Conservation (phyloP, 495 filamentous ascomycete species). For the Penicillium ucsense region DNA sequence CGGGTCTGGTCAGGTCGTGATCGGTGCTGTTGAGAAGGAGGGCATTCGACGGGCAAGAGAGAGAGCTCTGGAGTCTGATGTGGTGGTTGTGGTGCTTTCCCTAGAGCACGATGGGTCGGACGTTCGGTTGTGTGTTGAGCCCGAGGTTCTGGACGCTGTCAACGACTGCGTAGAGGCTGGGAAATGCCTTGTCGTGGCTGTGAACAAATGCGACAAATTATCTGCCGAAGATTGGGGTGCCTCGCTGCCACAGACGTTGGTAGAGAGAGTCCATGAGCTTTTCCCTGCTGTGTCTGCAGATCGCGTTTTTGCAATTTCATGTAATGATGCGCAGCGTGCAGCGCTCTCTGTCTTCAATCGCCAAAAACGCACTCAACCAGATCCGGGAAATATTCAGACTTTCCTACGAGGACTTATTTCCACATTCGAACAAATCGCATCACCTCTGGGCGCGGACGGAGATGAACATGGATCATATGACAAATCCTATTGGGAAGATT, state of each 20-base stretch:
- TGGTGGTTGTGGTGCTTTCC: slow-evolving; percentile 73
- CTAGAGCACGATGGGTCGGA: slow-evolving; percentile 40
- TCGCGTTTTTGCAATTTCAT: slow-evolving; percentile 60
- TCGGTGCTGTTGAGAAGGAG: slow-evolving; percentile 77
- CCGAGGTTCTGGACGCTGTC: slow-evolving; percentile 48
- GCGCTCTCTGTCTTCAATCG: not conserved
- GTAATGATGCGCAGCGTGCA: slow-evolving; percentile 34
- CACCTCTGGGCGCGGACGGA: slow-evolving; percentile 34
- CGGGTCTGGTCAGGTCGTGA: slow-evolving; percentile 13
- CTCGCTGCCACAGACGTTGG: slow-evolving; percentile 10
- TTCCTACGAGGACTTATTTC: slow-evolving; percentile 58
- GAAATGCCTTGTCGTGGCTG: slow-evolving; percentile 55
- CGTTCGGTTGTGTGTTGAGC: slow-evolving; percentile 37
- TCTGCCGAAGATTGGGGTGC: slow-evolving; percentile 4
- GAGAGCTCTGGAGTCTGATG: slow-evolving; percentile 73
- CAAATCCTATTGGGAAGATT: slow-evolving; percentile 62
- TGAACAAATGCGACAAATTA: slow-evolving; percentile 76
- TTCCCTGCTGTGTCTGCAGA: slow-evolving; percentile 29
- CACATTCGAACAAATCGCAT: slow-evolving; percentile 66
- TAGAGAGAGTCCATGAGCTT: slow-evolving; percentile 14
- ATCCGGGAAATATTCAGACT: slow-evolving; percentile 56
- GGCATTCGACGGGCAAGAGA: slow-evolving; percentile 81
- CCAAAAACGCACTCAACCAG: slow-evolving; percentile 8
- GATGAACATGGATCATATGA: slow-evolving; percentile 33
- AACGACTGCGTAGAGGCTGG: slow-evolving; percentile 44